phyloP scores from a whole-genome alignment of 1,284 basidiomycete species.

The Fomitopsis schrenkii region DNA sequence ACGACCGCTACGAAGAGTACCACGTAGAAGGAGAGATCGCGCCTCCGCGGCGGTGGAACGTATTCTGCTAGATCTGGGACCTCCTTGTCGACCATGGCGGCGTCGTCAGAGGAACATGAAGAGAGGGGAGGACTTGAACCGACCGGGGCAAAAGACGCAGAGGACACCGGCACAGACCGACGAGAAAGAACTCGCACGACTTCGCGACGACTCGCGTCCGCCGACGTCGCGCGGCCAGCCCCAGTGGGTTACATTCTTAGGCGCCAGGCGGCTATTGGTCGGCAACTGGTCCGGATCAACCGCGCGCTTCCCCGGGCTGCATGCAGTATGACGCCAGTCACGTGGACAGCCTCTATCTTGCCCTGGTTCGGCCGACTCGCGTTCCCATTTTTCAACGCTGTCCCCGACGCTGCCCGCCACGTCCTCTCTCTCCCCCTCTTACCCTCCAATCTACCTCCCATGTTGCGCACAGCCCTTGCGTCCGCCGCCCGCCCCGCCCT shows the following conservation, averaged over 20 bases:
- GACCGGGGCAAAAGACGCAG: conserved; percentile 5
- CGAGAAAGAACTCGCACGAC: neutral
- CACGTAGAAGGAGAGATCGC: conserved; percentile 51
- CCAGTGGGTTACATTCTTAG: neutral
- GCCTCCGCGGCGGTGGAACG: conserved; percentile 27
- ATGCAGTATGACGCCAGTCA: conserved; percentile 7
- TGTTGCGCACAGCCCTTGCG: conserved; percentile 66
- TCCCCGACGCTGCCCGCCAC: conserved; percentile 18
- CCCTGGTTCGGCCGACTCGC: conserved; percentile 23
- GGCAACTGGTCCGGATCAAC: neutral
- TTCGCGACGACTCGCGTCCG: conserved; percentile 1
- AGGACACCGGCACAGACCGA: neutral
- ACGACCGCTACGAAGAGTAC: conserved; percentile 56
- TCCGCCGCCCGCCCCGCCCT: conserved; percentile 51
- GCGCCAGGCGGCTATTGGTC: neutral
- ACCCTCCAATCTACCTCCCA: conserved; percentile 31
- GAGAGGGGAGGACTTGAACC: conserved; percentile 1
- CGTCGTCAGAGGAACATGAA: neutral
- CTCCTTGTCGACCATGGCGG: conserved; percentile 16
- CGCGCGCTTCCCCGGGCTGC: neutral
- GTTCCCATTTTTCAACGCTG: conserved; percentile 19
- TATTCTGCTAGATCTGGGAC: conserved; percentile 26
- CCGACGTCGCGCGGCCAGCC: neutral
- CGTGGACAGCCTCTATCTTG: conserved; percentile 2
- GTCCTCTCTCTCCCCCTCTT: conserved; percentile 19